Evolutionary conservation across 305 asterid species (phyloP), one percentile per base, ranked within the genome.

Genomic region (Fraxinus paxiana): DNA sequence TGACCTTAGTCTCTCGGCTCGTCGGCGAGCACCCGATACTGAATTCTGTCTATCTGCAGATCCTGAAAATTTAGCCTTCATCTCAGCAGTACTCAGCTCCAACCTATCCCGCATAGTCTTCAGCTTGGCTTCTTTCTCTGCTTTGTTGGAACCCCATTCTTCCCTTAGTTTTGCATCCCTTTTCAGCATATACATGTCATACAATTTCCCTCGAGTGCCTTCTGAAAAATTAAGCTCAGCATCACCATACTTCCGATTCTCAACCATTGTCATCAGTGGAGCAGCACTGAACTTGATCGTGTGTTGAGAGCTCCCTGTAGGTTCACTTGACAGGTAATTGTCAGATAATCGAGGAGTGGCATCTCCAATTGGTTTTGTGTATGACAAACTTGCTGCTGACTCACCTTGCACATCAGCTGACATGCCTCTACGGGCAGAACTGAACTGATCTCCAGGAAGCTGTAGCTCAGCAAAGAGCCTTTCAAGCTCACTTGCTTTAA

Each of bases 401-500:
- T 83, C 90, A 30, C 30, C 77, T 85, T 84, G 92, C 76, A 79
- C 79, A 84, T 90, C 87, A 34, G 82, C 86, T 79, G 87, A 83
- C 87, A 83, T 88, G 84, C 85, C 92, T 86, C 84, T 91, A 77
- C 88, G 77, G 80, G 79, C 61, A 74, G 92, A 81, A 88, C 85
- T 88, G 54, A 91, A 84, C 61, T 88, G 97, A 59, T 92, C 97
- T 75, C 87, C 91, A 43, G 97, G 97, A 75, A 65, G 84, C 82
- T 94, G 89, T 80, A 89, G 84, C 86, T 92, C 97, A n/a, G 96
- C 93, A 83, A 92, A 94, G 71, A 94, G 92, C 86, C 86, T 94
- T 83, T 94, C 97, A 65, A 93, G 97, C 88, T 92, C 98, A 82
- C 85, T 88, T 54, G 98, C 97, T 85, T 94, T 94, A 87, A 91